Evolutionary conservation across 805 yeast genomes (phyloP), one percentile per base, ranked within the genome.

Genomic region (Pichia ethanolica): DNA sequence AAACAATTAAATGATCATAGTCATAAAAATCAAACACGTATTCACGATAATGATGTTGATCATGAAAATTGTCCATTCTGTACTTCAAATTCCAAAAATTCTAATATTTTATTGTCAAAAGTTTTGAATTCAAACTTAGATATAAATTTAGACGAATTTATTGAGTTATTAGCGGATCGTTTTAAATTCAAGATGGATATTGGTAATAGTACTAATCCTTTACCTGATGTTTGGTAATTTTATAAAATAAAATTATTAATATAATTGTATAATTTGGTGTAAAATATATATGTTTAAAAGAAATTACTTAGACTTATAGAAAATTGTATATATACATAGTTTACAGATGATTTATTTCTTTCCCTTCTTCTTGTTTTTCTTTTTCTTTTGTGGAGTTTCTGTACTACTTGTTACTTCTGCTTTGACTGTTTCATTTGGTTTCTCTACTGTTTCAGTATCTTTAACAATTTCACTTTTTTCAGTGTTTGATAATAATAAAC

Each of bases 281-380:
- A 37, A 37, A 12, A 28, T 39, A 30, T 30, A 28, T 37, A 20
- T 20, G 20, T 20, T 20, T 20, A 20, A 20, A 20, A 20, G 20
- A 20, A 20, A 20, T 20, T 20, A 20, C 20, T 20, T 20, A 20
- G 20, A 20, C 20, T 20, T 20, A 20, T 20, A 20, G 20, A 20
- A 20, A 20, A 20, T 20, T 20, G 20, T 20, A 20, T 20, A 20
- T 20, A 32, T 11, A 36, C 6, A 7, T 10, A n/a, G 10, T 8
- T 11, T 28, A 30, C 3, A 25, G 12, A 42, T 12, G 11, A n/a
- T 34, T 37, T 34, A 45, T 49, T 56, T 58, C 44, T 57, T 55
- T n/a, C 61, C 60, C 42, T 58, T 58, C 56, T 58, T 58, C 53
- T 57, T 58, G 33, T 46, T 47, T 42, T 53, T 56, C 45, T 55